A percentile compares a stretch with the other conserved stretches of the same genome.
Evolutionary conservation across 495 filamentous ascomycete genomes (phyloP).

Genomic region (Podospora didyma): DNA sequence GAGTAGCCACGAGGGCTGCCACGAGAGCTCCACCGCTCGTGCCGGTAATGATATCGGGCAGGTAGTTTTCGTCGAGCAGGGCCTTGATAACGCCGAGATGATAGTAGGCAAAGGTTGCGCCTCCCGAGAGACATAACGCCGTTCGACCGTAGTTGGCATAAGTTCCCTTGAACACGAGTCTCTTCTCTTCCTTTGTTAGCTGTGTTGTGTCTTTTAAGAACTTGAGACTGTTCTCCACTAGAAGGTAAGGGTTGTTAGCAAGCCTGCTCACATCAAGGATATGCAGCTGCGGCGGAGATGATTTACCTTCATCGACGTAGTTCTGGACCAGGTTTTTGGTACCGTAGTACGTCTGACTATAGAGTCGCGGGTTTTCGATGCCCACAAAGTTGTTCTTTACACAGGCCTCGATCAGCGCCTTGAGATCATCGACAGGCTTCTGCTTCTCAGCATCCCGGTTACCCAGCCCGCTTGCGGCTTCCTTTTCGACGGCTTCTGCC

Average conservation of each 20-base stretch:
- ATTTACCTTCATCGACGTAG: constrained; percentile 75
- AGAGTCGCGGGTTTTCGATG: constrained; percentile 88
- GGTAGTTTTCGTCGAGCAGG: constrained; percentile 76
- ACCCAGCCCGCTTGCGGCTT: constrained; percentile 6
- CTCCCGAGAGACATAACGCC: constrained; percentile 87
- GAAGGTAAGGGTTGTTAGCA: not conserved
- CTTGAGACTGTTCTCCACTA: constrained; percentile 57
- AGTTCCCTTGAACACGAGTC: constrained; percentile 79
- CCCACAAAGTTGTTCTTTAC: constrained; percentile 97
- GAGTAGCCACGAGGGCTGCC: constrained; percentile 80
- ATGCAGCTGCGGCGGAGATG: not conserved
- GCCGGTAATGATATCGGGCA: constrained; percentile 93
- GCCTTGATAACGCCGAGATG: constrained; percentile 93
- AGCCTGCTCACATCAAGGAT: not conserved
- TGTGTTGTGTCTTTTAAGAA: constrained; percentile 64
- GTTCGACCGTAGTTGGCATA: constrained; percentile 89
- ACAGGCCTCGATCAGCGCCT: constrained; percentile 74
- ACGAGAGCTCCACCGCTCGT: constrained; percentile 93
- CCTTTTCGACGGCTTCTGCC: constrained; percentile 51
- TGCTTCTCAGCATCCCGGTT: constrained; percentile 23
- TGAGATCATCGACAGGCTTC: constrained; percentile 67
- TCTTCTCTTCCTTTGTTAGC: constrained; percentile 69
- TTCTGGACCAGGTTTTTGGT: constrained; percentile 89
- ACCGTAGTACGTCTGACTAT: constrained; percentile 93
- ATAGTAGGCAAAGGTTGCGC: constrained; percentile 95